Conservation (phyloP, 441 rosid genomes). For the Corymbia citriodora region DNA sequence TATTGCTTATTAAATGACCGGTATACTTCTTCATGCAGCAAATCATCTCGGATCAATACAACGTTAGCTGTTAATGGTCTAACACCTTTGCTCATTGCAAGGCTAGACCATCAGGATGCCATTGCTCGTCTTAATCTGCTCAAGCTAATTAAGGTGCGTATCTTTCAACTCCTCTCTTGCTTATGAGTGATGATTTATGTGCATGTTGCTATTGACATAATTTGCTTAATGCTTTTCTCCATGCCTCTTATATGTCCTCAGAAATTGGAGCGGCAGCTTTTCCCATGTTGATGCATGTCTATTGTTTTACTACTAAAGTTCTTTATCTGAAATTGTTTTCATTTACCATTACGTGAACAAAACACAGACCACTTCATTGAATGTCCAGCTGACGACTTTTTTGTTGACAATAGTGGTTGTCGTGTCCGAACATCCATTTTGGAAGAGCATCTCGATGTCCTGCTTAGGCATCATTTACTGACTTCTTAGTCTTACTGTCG, state of each 20-base stretch:
- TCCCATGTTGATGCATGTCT: not conserved
- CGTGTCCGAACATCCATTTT: not conserved
- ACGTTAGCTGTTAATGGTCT: slow-evolving; percentile 93
- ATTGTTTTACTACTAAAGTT: not conserved
- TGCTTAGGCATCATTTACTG: not conserved
- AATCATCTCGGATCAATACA: slow-evolving; percentile 85
- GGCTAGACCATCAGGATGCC: slow-evolving; percentile 96
- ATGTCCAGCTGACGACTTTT: not conserved
- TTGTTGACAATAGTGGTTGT: not conserved
- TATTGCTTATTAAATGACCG: not conserved
- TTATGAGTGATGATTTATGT: not conserved
- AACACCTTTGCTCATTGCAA: slow-evolving; percentile 82
- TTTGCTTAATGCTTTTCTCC: not conserved
- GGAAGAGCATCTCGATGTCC: not conserved
- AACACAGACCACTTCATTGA: not conserved
- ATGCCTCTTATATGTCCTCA: not conserved
- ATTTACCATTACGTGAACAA: not conserved
- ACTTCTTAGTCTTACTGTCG: not conserved
- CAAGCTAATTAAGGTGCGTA: slow-evolving; percentile 77
- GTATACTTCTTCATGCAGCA: slow-evolving; percentile 42
- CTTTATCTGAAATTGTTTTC: not conserved
- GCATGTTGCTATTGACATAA: not conserved
- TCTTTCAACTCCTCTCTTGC: not conserved
- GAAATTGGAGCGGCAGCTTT: not conserved
- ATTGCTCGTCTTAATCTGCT: slow-evolving; percentile 95